Evolutionary conservation across 2,329 filamentous ascomycete genomes (phyloP).

Genomic region (Apiospora marii): DNA sequence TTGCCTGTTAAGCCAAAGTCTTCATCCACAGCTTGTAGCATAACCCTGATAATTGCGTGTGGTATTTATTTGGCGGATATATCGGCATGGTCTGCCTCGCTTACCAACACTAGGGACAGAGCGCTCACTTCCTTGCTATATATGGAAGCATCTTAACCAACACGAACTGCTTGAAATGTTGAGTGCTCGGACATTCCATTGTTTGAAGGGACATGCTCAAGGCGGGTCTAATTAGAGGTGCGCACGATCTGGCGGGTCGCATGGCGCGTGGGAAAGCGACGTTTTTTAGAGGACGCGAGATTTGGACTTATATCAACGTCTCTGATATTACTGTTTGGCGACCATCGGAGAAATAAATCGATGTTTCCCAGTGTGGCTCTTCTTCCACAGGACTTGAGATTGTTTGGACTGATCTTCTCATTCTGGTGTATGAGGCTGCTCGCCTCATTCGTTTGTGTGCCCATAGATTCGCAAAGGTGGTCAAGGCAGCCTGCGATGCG

Average conservation of each 20-base stretch:
- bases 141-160: background rate
- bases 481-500: background rate
- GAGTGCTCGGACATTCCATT: constrained; percentile 12
- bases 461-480: background rate
- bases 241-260: background rate
- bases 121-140: background rate
- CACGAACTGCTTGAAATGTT: background rate
- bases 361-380: background rate
- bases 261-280: background rate
- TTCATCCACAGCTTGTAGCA: background rate
- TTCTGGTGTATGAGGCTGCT: background rate
- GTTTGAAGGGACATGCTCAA: constrained; percentile 14
- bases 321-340: background rate
- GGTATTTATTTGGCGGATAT: background rate
- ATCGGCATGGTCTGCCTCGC: background rate
- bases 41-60: background rate
- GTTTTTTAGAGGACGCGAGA: background rate
- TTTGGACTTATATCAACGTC: background rate
- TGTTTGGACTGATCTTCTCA: background rate
- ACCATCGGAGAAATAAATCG: background rate
- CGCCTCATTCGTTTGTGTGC: background rate
- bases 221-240: background rate
- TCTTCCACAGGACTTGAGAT: background rate
- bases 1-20: background rate
- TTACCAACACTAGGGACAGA: background rate